Evolutionary conservation across 176 grass and related monocot genomes (phyloP), one percentile per base, ranked within the genome.

Genomic region (Metroxylon sagu): DNA sequence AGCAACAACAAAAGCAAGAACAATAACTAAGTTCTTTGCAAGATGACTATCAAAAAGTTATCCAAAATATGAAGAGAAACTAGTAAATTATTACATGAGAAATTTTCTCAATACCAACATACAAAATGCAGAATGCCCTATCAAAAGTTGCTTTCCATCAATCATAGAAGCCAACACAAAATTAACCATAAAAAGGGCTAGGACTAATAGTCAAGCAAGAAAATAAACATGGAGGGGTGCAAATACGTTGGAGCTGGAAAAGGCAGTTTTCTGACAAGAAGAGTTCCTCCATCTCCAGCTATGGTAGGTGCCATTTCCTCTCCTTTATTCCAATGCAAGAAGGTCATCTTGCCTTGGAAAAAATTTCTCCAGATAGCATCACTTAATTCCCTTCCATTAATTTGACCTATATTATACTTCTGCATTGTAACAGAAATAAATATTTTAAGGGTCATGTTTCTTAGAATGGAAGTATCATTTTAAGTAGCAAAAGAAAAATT

Each of bases 371-470:
- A 85, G n/a, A 88, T 64, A 0, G 76, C 78, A 61, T 98, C 79
- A 26, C 39, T 85, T 50, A 92, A 60, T 67, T 92, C 75, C 3
- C 59, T 88, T 35, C 72, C 78, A 72, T 68, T 98, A 66, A 98
- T 88, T 67, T 85, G 81, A 27, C 87, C 87, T 21, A 88, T 81
- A 67, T 75, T 92, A 18, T 98, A 98, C 62, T 80, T 88, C 93
- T 98, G 84, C 84, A 79, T 50, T 39, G 17, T 19, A 60, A 74
- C 8, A 18, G 14, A 58, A 3, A 56, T 4, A 53, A 57, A 17
- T 8, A 71, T 48, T 6, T 31, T 6, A 31, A 43, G 35, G 35
- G 2, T 10, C 10, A 14, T 43, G 10, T 6, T 43, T 43, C 35
- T 43, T 12, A 43, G 10, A 43, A 43, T 14, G 3, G 35, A 43